These are phyloP conservation scores for Arachnomyces sp. DNA, from an alignment of 2,329 filamentous ascomycete species.

Conservation along the genomic window DNA sequence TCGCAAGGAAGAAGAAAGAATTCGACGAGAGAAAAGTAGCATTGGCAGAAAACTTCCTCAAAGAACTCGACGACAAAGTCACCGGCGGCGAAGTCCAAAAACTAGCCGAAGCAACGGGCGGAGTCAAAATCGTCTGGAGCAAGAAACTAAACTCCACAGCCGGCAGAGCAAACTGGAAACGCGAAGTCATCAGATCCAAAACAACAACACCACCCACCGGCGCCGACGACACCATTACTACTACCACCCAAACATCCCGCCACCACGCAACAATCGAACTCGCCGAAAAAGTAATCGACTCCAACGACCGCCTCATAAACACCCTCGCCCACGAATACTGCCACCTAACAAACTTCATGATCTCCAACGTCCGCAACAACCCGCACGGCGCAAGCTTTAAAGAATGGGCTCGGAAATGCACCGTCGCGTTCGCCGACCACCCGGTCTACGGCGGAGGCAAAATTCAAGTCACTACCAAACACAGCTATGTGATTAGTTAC, in stretches of 20 bases:
- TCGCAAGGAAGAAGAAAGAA: conserved; percentile 35
- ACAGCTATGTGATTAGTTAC: conserved; percentile 82
- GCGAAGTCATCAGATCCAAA: conserved; percentile 43
- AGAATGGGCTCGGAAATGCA: conserved; percentile 48
- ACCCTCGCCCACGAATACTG: conserved; percentile 96
- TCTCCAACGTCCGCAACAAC: conserved; percentile 64
- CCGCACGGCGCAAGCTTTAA: conserved; percentile 85
- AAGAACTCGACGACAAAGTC: conserved; percentile 48
- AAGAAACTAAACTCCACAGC: conserved; percentile 57
- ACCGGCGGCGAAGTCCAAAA: conserved; percentile 41
- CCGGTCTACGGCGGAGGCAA: conserved; percentile 54
- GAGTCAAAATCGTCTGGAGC: conserved; percentile 54
- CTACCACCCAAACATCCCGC: conserved; percentile 20
- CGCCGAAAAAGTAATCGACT: conserved; percentile 77
- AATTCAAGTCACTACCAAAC: conserved; percentile 78
- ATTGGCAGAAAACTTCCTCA: conserved; percentile 49
- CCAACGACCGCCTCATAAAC: conserved; percentile 70
- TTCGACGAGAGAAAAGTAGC: conserved; percentile 49
- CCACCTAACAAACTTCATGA: conserved; percentile 86
- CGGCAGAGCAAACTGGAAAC: conserved; percentile 62
- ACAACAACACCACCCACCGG: conserved; percentile 15
- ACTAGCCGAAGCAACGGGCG: conserved; percentile 47
- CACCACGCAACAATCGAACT: conserved; percentile 75
- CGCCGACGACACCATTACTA: conserved; percentile 13
- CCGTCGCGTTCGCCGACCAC: conserved; percentile 26